phyloP scores from a whole-genome alignment of 306 rosid genomes.

The Malus fusca region DNA sequence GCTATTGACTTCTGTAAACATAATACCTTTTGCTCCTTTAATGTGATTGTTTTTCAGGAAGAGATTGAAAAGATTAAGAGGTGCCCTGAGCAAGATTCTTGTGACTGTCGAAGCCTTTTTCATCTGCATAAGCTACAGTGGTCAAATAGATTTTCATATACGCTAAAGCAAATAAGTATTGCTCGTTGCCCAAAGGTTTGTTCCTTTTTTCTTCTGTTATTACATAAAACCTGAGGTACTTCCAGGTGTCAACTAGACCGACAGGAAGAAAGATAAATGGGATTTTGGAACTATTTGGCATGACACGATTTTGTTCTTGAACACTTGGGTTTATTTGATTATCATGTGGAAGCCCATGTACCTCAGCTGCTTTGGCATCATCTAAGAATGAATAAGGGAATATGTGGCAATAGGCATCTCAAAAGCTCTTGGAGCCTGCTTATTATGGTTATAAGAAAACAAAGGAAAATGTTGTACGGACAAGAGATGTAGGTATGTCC shows the following conservation, averaged over 20 bases:
- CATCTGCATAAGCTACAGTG: conserved; percentile 56
- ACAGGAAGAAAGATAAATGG: neutral
- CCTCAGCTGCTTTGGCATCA: neutral
- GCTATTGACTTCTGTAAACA: conserved; percentile 2
- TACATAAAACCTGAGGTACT: neutral
- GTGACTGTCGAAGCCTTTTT: conserved; percentile 42
- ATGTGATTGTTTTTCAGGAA: conserved; percentile 37
- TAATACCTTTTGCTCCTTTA: conserved; percentile 10
- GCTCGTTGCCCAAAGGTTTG: conserved; percentile 81
- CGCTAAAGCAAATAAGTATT: conserved; percentile 73
- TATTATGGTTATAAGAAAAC: neutral
- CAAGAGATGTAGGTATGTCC: neutral
- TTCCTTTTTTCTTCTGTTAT: neutral
- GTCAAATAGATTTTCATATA: conserved; percentile 66
- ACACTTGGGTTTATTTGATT: neutral
- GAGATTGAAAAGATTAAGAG: conserved; percentile 55
- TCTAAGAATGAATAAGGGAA: neutral
- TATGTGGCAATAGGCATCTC: neutral
- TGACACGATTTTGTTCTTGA: neutral
- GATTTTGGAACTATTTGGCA: neutral
- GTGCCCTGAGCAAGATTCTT: conserved; percentile 60
- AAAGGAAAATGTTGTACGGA: neutral
- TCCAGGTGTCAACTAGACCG: neutral
- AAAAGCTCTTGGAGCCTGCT: neutral
- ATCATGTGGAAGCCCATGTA: neutral